phyloP scores from a whole-genome alignment of 1,284 basidiomycete species.

The Fomitopsis schrenkii region DNA sequence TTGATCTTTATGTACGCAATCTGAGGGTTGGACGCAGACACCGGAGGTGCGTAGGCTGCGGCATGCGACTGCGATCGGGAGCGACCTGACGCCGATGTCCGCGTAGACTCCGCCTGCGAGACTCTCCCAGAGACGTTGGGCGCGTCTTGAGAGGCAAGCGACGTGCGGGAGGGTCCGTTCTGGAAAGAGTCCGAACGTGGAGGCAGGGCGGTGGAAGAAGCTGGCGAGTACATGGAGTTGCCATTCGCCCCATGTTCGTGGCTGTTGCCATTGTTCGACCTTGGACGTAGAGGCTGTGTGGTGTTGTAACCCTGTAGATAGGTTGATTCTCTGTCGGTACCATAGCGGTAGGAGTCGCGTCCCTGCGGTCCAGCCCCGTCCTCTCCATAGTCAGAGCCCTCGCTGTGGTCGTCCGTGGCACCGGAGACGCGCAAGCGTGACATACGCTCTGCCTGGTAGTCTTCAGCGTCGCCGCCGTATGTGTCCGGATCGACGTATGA shows the following conservation, averaged over 20 bases:
- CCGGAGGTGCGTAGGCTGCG: slow-evolving; percentile 54
- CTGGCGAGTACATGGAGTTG: slow-evolving; percentile 31
- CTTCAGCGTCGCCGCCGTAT: slow-evolving; percentile 23
- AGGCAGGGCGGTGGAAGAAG: slow-evolving; percentile 28
- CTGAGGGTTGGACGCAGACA: slow-evolving; percentile 70
- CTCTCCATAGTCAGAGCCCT: slow-evolving; percentile 26
- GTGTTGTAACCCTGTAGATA: neutral
- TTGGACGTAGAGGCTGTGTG: slow-evolving; percentile 8
- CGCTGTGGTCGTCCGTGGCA: slow-evolving; percentile 16
- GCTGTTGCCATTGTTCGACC: slow-evolving; percentile 19
- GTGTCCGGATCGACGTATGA: slow-evolving; percentile 31
- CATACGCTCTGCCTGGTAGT: slow-evolving; percentile 22
- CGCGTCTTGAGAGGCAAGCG: slow-evolving; percentile 27
- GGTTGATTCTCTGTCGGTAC: neutral
- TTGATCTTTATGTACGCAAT: slow-evolving; percentile 96
- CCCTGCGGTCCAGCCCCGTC: slow-evolving; percentile 14
- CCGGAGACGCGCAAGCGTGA: slow-evolving; percentile 17
- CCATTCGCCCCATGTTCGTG: slow-evolving; percentile 49
- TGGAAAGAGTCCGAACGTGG: slow-evolving; percentile 35
- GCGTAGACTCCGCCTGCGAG: slow-evolving; percentile 40
- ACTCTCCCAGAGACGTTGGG: slow-evolving; percentile 43
- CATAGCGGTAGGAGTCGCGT: slow-evolving; percentile 16
- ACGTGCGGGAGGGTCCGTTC: slow-evolving; percentile 25
- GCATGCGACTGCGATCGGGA: slow-evolving; percentile 54
- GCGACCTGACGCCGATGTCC: slow-evolving; percentile 32